These are phyloP conservation scores for Starmerella bombicola DNA, from an alignment of 805 yeast genomes.

Conservation along the genomic window DNA sequence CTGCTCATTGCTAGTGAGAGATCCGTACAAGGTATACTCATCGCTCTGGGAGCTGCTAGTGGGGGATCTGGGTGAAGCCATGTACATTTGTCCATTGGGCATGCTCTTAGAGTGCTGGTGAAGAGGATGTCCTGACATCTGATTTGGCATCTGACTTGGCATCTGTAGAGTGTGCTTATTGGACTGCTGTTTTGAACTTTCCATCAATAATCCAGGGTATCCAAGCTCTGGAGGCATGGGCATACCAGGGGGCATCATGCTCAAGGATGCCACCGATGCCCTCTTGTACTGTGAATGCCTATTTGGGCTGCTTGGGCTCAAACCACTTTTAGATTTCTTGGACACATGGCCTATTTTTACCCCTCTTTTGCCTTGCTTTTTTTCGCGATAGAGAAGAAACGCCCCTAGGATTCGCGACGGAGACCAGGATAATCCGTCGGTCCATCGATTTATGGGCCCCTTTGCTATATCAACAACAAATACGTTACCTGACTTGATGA, in stretches of 20 bases:
- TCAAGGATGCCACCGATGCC: neutral
- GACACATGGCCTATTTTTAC: slow-evolving; percentile 21
- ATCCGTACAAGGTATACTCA: slow-evolving; percentile 36
- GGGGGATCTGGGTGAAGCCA: neutral
- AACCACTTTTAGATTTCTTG: slow-evolving; percentile 5
- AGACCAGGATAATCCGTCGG: slow-evolving; percentile 92
- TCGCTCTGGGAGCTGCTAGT: neutral
- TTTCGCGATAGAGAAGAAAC: slow-evolving; percentile 72
- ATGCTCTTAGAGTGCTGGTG: neutral
- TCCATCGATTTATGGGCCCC: slow-evolving; percentile 85
- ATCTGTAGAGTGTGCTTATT: neutral
- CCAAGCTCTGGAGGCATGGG: neutral
- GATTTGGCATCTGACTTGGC: neutral
- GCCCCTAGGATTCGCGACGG: slow-evolving; percentile 81
- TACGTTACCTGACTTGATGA: slow-evolving; percentile 65
- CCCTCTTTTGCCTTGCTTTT: slow-evolving; percentile 29
- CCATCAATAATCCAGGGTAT: neutral
- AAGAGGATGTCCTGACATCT: neutral
- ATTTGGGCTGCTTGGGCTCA: neutral
- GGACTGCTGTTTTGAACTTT: neutral
- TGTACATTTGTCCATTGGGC: neutral
- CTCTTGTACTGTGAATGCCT: neutral
- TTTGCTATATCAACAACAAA: slow-evolving; percentile 76
- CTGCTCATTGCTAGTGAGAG: slow-evolving; percentile 46
- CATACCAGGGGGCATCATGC: neutral